Base-by-base conservation (phyloP, 441 rosid species). In the Flueggea neowawraea region DNA sequence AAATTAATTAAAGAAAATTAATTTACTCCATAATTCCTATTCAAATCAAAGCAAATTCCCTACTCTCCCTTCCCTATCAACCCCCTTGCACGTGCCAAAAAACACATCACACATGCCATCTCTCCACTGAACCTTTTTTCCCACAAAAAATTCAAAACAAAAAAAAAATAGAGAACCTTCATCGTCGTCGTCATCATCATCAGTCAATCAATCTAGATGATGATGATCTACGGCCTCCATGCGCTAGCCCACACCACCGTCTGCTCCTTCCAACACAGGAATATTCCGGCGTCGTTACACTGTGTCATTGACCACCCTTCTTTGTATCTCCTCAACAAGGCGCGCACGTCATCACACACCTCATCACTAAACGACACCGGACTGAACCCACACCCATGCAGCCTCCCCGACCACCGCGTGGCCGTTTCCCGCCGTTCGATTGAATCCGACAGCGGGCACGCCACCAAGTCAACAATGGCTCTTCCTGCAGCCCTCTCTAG, bases 221-320 rank as follows among this genome's bases (percentile, higher is more conserved):
- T 22, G 28, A 22, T 22, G 16, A 32, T 62, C 70, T 69, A 75
- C 10, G 96, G 91, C 72, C 89, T 75, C 97, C 99, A 94, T 63
- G 96, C 94, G 73, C 95, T 87, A 16, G 95, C 90, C 99, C 99
- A 94, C 53, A 91, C 91, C 65, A 87, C 96, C 75, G 84, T 87
- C 75, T 87, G 90, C 31, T 91, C 95, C 77, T 90, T 89, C 91
- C 95, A 94, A 49, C 88, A 75, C 63, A 94, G 77, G 89, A 84
- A 91, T 69, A 94, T 89, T 73, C 97, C 97, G 72, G 84, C 82
- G 33, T 84, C 85, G 14, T 78, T 62, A 44, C 84, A 74, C 63
- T 65, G 87, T 58, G 80, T 74, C 91, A 87, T 90, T 49, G 91
- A 79, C 98, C 97, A 93, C 12, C 96, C 91, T 58, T 87, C 95